Conservation (phyloP, 345 rosid species). For the Citrus reticulata region DNA sequence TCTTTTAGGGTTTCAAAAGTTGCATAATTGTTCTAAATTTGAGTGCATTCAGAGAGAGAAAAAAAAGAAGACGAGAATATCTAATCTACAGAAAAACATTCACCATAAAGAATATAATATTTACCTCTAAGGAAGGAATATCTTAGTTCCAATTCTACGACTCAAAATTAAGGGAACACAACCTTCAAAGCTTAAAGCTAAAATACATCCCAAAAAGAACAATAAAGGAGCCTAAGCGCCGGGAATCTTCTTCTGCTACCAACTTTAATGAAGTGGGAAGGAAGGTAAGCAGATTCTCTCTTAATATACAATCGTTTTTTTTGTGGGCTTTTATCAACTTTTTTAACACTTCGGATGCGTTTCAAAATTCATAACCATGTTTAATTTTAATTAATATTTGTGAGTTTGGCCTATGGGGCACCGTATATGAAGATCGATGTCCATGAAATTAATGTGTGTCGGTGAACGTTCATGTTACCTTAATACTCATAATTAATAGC, state of each 20-base stretch:
- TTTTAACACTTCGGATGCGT: slow-evolving; percentile 4
- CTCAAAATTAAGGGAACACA: slow-evolving; percentile 63
- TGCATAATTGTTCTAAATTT: slow-evolving; percentile 47
- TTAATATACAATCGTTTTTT: neutral
- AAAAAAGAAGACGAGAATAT: slow-evolving; percentile 32
- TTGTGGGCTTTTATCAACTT: neutral
- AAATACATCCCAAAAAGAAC: slow-evolving; percentile 33
- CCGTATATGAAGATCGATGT: neutral
- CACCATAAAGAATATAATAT: slow-evolving; percentile 46
- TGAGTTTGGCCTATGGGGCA: neutral
- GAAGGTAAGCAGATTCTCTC: slow-evolving; percentile 72
- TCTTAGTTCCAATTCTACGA: slow-evolving; percentile 79
- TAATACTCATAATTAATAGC: neutral
- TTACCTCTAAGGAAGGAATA: slow-evolving; percentile 63
- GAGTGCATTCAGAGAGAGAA: slow-evolving; percentile 33
- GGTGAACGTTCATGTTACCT: neutral
- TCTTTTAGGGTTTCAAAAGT: slow-evolving; percentile 63
- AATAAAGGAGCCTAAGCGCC: slow-evolving; percentile 36
- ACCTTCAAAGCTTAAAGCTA: slow-evolving; percentile 48
- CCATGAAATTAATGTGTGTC: slow-evolving; percentile 3
- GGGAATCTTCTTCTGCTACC: slow-evolving; percentile 64
- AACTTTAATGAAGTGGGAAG: slow-evolving; percentile 71
- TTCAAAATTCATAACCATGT: neutral
- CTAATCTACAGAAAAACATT: slow-evolving; percentile 35
- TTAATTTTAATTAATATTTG: neutral